Conservation (phyloP, 495 filamentous ascomycete genomes). For the Penicillium paradoxum region DNA sequence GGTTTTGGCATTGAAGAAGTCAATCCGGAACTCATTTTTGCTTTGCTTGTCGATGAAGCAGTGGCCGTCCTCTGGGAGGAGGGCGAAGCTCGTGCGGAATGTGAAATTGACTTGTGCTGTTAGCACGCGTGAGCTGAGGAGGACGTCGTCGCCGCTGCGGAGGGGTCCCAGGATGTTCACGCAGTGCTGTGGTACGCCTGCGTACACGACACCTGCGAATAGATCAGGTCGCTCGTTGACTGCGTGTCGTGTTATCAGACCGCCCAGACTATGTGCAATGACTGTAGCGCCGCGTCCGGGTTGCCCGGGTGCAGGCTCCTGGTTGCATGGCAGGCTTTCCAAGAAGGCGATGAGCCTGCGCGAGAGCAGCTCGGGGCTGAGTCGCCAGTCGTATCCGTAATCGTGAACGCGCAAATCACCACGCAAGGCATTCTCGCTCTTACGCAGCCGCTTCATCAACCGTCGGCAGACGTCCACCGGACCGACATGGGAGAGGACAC, state of each 20-base stretch:
- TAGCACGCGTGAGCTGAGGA: constrained; percentile 83
- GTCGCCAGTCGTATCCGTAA: constrained; percentile 94
- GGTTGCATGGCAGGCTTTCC: constrained; percentile 69
- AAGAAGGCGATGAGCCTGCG: constrained; percentile 65
- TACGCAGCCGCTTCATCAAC: constrained; percentile 71
- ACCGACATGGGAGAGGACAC: constrained; percentile 85
- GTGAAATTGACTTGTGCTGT: constrained; percentile 95
- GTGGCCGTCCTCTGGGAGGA: constrained; percentile 81
- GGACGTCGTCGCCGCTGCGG: constrained; percentile 84
- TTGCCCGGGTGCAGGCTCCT: not conserved
- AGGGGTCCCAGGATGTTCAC: constrained; percentile 89
- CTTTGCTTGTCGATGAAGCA: constrained; percentile 85
- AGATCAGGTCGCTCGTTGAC: constrained; percentile 85
- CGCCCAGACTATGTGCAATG: constrained; percentile 86
- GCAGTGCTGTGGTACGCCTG: constrained; percentile 77
- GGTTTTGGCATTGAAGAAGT: constrained; percentile 75
- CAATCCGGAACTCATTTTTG: constrained; percentile 72
- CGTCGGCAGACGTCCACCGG: constrained; percentile 85
- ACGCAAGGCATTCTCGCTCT: constrained; percentile 63
- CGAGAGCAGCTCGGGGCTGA: constrained; percentile 76
- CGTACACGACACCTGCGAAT: constrained; percentile 82
- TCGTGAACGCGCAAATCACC: constrained; percentile 77
- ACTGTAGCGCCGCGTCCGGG: constrained; percentile 62
- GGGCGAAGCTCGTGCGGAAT: constrained; percentile 76
- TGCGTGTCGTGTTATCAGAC: constrained; percentile 83